phyloP scores from a whole-genome alignment of 106 monocot genomes.

The Cymbidium sinense region DNA sequence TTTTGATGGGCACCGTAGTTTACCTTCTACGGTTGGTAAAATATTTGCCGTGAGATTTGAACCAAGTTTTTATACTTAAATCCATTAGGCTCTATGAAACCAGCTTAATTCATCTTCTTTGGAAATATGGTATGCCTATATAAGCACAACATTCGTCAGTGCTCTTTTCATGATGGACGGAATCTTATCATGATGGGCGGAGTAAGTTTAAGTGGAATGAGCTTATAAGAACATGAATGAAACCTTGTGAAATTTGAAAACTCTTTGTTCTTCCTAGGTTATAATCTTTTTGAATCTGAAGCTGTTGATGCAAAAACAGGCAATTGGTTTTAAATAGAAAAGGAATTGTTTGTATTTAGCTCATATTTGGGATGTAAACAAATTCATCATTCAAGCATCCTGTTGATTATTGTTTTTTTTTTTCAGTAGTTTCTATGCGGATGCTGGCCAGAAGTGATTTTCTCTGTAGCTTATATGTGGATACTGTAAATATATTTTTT shows the following conservation, averaged over 20 bases:
- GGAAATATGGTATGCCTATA: background rate
- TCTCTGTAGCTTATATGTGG: background rate
- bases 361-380: background rate
- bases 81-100: background rate
- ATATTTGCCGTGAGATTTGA: background rate
- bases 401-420: background rate
- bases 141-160: background rate
- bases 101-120: background rate
- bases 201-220: background rate
- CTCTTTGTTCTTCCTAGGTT: background rate
- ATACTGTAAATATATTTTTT: background rate
- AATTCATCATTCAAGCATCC: background rate
- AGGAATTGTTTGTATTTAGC: background rate
- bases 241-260: background rate
- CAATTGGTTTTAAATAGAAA: background rate
- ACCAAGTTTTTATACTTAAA: background rate
- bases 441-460: background rate
- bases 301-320: background rate
- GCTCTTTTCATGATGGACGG: background rate
- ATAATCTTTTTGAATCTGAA: background rate
- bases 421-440: background rate
- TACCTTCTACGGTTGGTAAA: background rate
- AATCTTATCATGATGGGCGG: background rate
- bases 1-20: background rate
- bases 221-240: background rate